Conservation (phyloP, 805 yeast genomes). For the Nakazawaea ishiwadae region DNA sequence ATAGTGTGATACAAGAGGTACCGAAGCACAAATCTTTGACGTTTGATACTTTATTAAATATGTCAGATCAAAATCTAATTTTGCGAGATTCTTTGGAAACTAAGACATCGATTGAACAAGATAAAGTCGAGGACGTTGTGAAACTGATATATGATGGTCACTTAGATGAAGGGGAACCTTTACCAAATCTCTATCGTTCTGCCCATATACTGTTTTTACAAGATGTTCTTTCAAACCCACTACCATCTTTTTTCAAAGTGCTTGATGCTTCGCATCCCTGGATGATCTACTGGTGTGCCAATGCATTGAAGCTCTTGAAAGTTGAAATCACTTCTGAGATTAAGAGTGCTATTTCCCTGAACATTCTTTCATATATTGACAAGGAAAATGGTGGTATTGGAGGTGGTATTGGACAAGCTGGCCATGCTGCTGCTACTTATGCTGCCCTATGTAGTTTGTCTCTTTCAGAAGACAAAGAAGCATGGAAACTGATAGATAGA, state of each 20-base stretch:
- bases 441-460: conserved; percentile 69
- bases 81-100: conserved; percentile 22
- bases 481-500: conserved; percentile 42
- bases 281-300: conserved; percentile 81
- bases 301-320: conserved; percentile 43
- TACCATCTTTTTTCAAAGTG: conserved; percentile 47
- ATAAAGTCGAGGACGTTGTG: conserved; percentile 31
- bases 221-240: conserved; percentile 32
- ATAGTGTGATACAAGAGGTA: conserved; percentile 2
- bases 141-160: conserved; percentile 25
- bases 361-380: conserved; percentile 26
- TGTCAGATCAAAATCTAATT: conserved; percentile 17
- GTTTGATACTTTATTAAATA: conserved; percentile 21
- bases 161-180: conserved; percentile 25
- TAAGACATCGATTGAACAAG: conserved; percentile 33
- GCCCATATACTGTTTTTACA: conserved; percentile 41
- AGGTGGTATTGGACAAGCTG: conserved; percentile 79
- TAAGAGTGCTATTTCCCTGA: conserved; percentile 25
- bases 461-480: conserved; percentile 34
- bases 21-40: conserved; percentile 8
- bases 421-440: conserved; percentile 83
- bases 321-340: conserved; percentile 21
- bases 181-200: conserved; percentile 24
- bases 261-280: conserved; percentile 92
- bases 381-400: conserved; percentile 63